Conservation (phyloP, 2,329 filamentous ascomycete genomes). For the Ophiosphaerella narmari region DNA sequence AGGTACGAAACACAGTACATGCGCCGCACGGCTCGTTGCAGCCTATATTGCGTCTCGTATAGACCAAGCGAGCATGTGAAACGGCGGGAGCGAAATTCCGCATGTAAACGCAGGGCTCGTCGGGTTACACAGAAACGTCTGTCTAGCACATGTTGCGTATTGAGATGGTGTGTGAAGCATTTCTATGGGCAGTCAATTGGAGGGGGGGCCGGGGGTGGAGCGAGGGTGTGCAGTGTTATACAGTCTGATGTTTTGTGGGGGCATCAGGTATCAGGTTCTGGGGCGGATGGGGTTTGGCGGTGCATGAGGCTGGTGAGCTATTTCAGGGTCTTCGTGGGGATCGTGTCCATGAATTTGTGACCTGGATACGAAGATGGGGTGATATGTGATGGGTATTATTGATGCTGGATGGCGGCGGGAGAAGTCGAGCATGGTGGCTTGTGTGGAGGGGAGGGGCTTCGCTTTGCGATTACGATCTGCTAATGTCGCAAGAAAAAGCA, state of each 20-base stretch:
- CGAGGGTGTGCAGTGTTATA: too few species aligned
- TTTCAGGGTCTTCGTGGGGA: too few species aligned
- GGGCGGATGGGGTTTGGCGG: too few species aligned
- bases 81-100: not conserved
- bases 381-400: too few species aligned
- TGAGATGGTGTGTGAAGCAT: not conserved
- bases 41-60: not conserved
- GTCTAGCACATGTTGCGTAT: not conserved
- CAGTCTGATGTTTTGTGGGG: too few species aligned
- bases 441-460: not conserved
- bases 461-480: not conserved
- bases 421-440: not conserved
- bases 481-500: slow-evolving; percentile 8
- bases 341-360: too few species aligned
- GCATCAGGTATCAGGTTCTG: too few species aligned
- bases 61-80: not conserved
- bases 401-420: not conserved
- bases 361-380: too few species aligned
- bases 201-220: too few species aligned
- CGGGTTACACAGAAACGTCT: not conserved
- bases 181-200: not conserved
- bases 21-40: not conserved
- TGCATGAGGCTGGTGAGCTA: too few species aligned
- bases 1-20: not conserved
- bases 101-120: not conserved